Conservation (phyloP, 805 yeast genomes). For the Zygosaccharomyces kombuchaensis region DNA sequence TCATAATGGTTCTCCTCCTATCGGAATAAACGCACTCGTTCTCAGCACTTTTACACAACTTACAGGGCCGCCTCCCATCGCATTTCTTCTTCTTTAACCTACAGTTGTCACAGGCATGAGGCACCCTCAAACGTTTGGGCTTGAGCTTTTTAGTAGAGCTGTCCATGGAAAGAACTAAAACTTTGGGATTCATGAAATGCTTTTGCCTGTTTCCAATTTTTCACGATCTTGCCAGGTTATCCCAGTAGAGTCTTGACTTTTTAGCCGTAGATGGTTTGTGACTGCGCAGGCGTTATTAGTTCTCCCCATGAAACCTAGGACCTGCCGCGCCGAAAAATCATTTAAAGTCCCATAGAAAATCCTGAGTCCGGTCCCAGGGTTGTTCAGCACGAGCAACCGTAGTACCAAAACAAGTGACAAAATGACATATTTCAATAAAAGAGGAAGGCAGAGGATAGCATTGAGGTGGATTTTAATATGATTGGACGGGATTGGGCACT, state of each 20-base stretch:
- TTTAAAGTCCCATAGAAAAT: no score
- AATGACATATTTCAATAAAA: no score
- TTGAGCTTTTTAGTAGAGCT: slow-evolving; percentile 20
- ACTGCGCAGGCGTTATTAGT: no score
- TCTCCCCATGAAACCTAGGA: neutral
- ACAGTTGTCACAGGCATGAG: slow-evolving; percentile 73
- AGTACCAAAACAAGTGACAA: no score
- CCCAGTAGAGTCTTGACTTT: no score
- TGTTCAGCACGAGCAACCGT: no score
- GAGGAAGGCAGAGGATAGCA: no score
- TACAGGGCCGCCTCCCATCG: slow-evolving; percentile 75
- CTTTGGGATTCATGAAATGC: slow-evolving; percentile 15
- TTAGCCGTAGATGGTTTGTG: no score
- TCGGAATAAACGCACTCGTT: slow-evolving; percentile 8
- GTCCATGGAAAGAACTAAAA: slow-evolving; percentile 26
- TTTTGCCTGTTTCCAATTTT: neutral
- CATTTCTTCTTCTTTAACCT: slow-evolving; percentile 74
- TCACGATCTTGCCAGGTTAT: neutral
- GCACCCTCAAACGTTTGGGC: slow-evolving; percentile 58
- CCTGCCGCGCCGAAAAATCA: no score
- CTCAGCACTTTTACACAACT: slow-evolving; percentile 37
- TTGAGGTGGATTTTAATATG: no score
- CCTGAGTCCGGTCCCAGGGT: no score
- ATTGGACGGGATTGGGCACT: no score
- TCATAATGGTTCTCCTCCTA: slow-evolving; percentile 4